phyloP scores from a whole-genome alignment of 2,329 filamentous ascomycete species.

The Chaetomiaceae sp. region DNA sequence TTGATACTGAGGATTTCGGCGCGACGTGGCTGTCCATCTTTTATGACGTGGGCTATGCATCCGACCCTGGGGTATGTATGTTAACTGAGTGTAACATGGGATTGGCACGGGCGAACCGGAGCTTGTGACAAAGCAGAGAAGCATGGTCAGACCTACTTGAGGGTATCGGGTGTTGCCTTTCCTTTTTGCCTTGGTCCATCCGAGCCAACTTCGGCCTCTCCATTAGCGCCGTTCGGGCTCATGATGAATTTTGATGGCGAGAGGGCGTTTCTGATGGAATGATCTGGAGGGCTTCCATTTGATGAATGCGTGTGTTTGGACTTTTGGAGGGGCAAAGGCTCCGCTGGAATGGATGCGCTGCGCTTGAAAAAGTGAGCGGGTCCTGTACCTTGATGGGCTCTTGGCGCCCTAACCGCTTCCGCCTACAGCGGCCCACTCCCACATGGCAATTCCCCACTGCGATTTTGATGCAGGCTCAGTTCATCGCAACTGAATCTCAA shows the following conservation, averaged over 20 bases:
- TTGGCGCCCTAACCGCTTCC: neutral
- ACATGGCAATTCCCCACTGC: neutral
- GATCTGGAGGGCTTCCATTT: neutral
- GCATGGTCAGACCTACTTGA: slow-evolving; percentile 55
- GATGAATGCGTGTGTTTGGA: neutral
- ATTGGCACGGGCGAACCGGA: too few relatives aligned
- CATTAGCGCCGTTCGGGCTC: slow-evolving; percentile 46
- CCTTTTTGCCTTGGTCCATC: slow-evolving; percentile 64
- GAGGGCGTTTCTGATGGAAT: slow-evolving; percentile 20
- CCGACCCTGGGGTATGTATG: slow-evolving; percentile 40
- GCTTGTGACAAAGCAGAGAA: neutral
- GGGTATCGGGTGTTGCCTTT: slow-evolving; percentile 76
- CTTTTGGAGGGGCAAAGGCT: neutral
- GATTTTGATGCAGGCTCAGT: neutral
- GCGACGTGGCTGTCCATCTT: slow-evolving; percentile 79
- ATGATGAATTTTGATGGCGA: slow-evolving; percentile 38
- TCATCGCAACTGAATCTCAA: slow-evolving; percentile 1
- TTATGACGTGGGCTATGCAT: slow-evolving; percentile 58
- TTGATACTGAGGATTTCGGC: slow-evolving; percentile 96
- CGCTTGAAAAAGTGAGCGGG: slow-evolving; percentile 3
- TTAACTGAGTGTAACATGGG: too few relatives aligned
- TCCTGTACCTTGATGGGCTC: slow-evolving; percentile 9
- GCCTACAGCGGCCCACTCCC: neutral
- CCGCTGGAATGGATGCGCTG: neutral
- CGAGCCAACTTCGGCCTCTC: slow-evolving; percentile 53